Evolutionary conservation across 2,329 filamentous ascomycete genomes (phyloP).

Genomic region (Ceratocystis cubensis): DNA sequence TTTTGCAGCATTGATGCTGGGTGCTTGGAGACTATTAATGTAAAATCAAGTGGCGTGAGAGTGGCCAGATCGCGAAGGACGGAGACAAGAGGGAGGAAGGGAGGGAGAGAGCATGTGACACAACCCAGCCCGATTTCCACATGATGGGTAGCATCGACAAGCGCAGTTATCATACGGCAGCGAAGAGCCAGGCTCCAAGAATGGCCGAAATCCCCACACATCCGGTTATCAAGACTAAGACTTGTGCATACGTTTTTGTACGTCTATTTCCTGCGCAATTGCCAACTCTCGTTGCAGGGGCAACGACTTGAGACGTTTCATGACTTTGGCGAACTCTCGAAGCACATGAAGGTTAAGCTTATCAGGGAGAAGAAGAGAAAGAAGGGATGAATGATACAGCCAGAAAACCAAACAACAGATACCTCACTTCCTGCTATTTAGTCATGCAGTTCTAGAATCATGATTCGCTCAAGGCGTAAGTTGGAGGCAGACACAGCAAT

Average conservation of each 20-base stretch:
- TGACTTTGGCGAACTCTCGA: not conserved
- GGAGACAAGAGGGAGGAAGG: not conserved
- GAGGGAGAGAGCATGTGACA: not conserved
- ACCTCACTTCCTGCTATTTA: not conserved
- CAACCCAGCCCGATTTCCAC: not conserved
- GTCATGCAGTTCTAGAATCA: not conserved
- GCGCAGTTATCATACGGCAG: not conserved
- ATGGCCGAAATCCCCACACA: not conserved
- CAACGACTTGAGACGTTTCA: not conserved
- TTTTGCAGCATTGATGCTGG: constrained; percentile 53
- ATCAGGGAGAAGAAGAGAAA: not conserved
- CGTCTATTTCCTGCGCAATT: not conserved
- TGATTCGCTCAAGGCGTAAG: not conserved
- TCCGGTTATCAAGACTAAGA: not conserved
- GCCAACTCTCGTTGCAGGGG: not conserved
- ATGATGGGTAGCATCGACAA: not conserved
- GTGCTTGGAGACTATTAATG: constrained; percentile 60
- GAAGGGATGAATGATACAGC: not conserved
- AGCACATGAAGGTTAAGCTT: not conserved
- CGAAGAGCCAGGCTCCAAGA: not conserved
- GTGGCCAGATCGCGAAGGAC: not conserved
- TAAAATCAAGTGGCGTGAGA: constrained; percentile 27
- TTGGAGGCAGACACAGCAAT: not conserved
- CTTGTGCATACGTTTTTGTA: not conserved
- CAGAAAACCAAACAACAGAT: not conserved